Evolutionary conservation across 2,329 filamentous ascomycete species (phyloP).

Genomic region (Sphaerulina vaccinii): DNA sequence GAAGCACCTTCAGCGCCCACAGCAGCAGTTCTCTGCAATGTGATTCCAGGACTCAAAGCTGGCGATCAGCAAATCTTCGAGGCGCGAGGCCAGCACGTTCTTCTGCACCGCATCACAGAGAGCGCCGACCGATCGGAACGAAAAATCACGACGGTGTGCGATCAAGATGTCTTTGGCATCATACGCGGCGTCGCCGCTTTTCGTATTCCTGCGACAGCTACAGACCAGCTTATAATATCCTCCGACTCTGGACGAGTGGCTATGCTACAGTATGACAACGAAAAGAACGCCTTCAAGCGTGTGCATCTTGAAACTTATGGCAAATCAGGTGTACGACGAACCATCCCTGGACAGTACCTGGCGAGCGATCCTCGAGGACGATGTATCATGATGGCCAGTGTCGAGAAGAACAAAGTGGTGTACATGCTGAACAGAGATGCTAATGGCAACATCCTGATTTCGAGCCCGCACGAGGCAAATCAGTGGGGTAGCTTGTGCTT

Average conservation of each 20-base stretch:
- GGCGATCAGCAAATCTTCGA: slow-evolving; percentile 98
- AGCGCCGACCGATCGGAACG: slow-evolving; percentile 58
- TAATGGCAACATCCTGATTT: slow-evolving; percentile 93
- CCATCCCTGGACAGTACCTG: slow-evolving; percentile 93
- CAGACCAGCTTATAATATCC: slow-evolving; percentile 95
- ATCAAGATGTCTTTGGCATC: slow-evolving; percentile 95
- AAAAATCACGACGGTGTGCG: slow-evolving; percentile 80
- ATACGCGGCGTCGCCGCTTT: slow-evolving; percentile 87
- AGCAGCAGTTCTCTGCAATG: slow-evolving; percentile 90
- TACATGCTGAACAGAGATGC: slow-evolving; percentile 96
- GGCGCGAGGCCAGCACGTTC: slow-evolving; percentile 84
- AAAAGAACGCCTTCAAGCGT: slow-evolving; percentile 81
- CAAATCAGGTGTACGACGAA: slow-evolving; percentile 90
- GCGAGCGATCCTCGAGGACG: slow-evolving; percentile 93
- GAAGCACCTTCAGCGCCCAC: slow-evolving; percentile 87
- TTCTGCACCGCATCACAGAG: slow-evolving; percentile 76
- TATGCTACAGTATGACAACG: slow-evolving; percentile 85
- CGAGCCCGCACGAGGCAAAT: slow-evolving; percentile 93
- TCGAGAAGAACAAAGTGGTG: slow-evolving; percentile 99
- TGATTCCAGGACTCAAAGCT: slow-evolving; percentile 67
- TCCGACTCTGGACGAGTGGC: slow-evolving; percentile 95
- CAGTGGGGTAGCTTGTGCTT: slow-evolving; percentile 89
- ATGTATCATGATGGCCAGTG: slow-evolving; percentile 87
- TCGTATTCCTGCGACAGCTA: slow-evolving; percentile 86
- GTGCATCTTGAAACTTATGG: slow-evolving; percentile 97